These are phyloP conservation scores for Lepiota venenata DNA, from an alignment of 768 basidiomycete species.

Conservation along the genomic window DNA sequence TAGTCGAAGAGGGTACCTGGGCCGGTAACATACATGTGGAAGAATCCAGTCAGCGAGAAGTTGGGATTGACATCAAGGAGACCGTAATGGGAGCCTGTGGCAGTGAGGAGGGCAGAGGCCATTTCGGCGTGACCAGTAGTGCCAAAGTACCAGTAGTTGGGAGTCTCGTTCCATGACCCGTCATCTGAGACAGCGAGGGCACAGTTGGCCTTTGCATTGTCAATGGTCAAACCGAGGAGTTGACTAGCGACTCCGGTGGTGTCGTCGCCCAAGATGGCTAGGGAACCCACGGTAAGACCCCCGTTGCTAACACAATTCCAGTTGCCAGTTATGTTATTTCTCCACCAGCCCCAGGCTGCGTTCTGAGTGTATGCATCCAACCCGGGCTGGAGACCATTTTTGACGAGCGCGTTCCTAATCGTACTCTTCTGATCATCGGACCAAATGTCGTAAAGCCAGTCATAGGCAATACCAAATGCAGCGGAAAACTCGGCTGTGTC, in stretches of 20 bases:
- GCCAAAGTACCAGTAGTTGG: conserved; percentile 96
- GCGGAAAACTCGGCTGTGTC: conserved; percentile 88
- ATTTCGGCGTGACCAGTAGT: conserved; percentile 90
- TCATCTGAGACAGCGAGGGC: conserved; percentile 58
- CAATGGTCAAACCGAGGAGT: conserved; percentile 64
- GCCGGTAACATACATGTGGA: conserved; percentile 87
- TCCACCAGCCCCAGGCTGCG: conserved; percentile 75
- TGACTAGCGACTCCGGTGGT: conserved; percentile 65
- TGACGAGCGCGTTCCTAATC: conserved; percentile 71
- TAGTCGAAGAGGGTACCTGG: conserved; percentile 84
- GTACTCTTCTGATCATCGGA: conserved; percentile 62
- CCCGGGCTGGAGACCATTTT: conserved; percentile 74
- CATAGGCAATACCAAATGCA: conserved; percentile 91
- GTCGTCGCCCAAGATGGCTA: conserved; percentile 88
- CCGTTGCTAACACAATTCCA: conserved; percentile 99
- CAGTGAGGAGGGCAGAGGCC: conserved; percentile 74
- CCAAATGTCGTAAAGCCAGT: conserved; percentile 93
- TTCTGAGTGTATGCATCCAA: conserved; percentile 42
- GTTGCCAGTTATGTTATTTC: conserved; percentile 69
- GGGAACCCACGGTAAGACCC: conserved; percentile 83
- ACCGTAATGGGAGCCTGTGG: conserved; percentile 81
- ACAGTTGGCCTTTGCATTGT: conserved; percentile 79
- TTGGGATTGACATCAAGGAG: conserved; percentile 70
- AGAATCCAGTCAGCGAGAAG: conserved; percentile 70
- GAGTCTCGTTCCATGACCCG: conserved; percentile 91